phyloP scores from a whole-genome alignment of 495 filamentous ascomycete species.

The Diplogelasinospora grovesii region DNA sequence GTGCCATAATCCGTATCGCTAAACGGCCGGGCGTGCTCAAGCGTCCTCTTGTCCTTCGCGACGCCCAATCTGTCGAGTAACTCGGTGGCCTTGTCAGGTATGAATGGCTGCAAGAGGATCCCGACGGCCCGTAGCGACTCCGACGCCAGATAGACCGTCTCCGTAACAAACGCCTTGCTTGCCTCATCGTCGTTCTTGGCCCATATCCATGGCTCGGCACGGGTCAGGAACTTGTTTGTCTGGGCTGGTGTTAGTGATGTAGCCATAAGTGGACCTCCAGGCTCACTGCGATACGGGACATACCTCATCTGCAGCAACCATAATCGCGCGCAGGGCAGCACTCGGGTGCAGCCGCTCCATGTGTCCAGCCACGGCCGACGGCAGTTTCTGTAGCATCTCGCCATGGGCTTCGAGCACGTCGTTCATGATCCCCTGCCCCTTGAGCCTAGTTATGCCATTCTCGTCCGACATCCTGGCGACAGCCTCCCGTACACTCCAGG shows the following conservation, averaged over 20 bases:
- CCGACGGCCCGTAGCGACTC: conserved; percentile 76
- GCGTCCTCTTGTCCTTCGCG: conserved; percentile 46
- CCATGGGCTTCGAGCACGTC: conserved; percentile 2
- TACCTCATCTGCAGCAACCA: conserved; percentile 54
- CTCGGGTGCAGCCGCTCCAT: conserved; percentile 64
- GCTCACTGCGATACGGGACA: too few relatives aligned
- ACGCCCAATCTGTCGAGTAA: conserved; percentile 77
- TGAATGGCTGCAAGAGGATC: conserved; percentile 85
- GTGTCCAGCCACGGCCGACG: conserved; percentile 34
- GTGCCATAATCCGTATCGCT: conserved; percentile 65
- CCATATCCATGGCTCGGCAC: conserved; percentile 30
- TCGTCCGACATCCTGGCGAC: conserved; percentile 28
- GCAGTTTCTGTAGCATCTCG: not conserved
- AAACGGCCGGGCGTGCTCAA: conserved; percentile 49
- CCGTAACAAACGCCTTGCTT: conserved; percentile 13
- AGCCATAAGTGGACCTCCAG: too few relatives aligned
- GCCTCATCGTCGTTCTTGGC: conserved; percentile 9
- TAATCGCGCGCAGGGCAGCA: conserved; percentile 57
- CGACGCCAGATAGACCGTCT: conserved; percentile 58
- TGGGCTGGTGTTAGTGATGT: too few relatives aligned
- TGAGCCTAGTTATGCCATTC: not conserved
- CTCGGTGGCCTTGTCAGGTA: conserved; percentile 70
- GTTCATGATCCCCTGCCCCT: not conserved
- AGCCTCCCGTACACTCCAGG: conserved; percentile 54
- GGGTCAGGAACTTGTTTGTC: conserved; percentile 63